A percentile compares a stretch with the other conserved stretches of the same genome.
These are phyloP conservation scores for Pythium phragmiticola DNA, from an alignment of 352 stramenopile genomes.

Conservation along the genomic window DNA sequence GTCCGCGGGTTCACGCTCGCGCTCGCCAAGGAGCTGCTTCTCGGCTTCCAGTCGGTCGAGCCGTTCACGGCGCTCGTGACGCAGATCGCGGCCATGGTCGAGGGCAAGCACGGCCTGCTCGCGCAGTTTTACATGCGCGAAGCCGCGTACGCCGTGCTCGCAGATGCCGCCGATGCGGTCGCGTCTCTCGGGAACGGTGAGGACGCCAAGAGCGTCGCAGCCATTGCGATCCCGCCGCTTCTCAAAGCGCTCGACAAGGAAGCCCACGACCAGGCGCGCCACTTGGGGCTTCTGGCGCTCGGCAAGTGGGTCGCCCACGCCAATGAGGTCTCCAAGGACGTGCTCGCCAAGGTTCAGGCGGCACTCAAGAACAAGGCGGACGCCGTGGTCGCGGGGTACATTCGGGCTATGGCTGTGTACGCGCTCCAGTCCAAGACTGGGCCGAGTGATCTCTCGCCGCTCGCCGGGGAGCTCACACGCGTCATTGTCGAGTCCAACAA, in stretches of 20 bases:
- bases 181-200: constrained; percentile 23
- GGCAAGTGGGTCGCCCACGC: constrained; percentile 72
- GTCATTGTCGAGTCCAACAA: constrained; percentile 72
- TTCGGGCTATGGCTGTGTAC: constrained; percentile 56
- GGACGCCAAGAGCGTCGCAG: constrained; percentile 47
- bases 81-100: constrained; percentile 57
- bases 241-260: constrained; percentile 81
- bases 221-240: constrained; percentile 45
- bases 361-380: constrained; percentile 78
- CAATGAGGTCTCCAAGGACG: constrained; percentile 46
- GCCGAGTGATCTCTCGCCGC: constrained; percentile 37
- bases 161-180: constrained; percentile 46
- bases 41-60: constrained; percentile 48
- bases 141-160: constrained; percentile 63
- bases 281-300: constrained; percentile 66
- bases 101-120: constrained; percentile 81
- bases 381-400: constrained; percentile 58
- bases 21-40: constrained; percentile 48
- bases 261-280: constrained; percentile 76
- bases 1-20: constrained; percentile 54
- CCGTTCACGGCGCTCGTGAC: constrained; percentile 56
- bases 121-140: constrained; percentile 89
- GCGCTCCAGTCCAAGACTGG: constrained; percentile 33
- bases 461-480: constrained; percentile 52
- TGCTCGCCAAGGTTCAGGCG: constrained; percentile 41